Base-by-base conservation (phyloP, 2,329 filamentous ascomycete species). In the Stachybotrys elegans region DNA sequence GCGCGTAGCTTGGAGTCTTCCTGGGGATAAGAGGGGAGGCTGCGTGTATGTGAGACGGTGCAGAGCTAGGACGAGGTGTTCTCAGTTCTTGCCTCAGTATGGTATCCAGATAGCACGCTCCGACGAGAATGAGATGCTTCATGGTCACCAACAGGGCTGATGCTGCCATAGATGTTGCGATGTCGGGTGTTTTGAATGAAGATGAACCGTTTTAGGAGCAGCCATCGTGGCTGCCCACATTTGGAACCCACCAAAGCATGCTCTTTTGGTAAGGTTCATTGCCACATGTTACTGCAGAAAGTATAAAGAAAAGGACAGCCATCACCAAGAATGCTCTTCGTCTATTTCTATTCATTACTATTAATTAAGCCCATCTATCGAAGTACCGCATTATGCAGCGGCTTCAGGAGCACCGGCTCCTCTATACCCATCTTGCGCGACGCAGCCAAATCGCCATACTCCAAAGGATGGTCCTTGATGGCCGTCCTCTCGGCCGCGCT, bases 1-100 rank as follows among this genome's bases (percentile, higher is more conserved):
- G 86, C 84, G 23, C 85, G 81, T 32, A 87, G 70, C 62, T 90
- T 90, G 39, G 79, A 75, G 67, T 91, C 86, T 65, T 90, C 85
- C 6, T 64, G 62, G 2, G 85, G 85, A 57, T 80, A 88, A 56
- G 79, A 67, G 4, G 83, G 78, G 25, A 87, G 75, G 49, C 81
- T 86, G 58, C 40, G 44, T 20, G 20, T 45, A 44, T 43, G 43
- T n/a, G n/a, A n/a, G n/a, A n/a, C n/a, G n/a, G n/a, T n/a, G n/a
- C n/a, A n/a, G n/a, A n/a, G n/a, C n/a, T n/a, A n/a, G n/a, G n/a
- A n/a, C n/a, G 32, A 36, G 19, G 45, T 44, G 22, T 37, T 38
- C 16, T 31, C 22, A 20, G 34, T 25, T n/a, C 39, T 67, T 75
- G 19, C 82, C 72, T 81, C 32, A 86, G 68, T 46, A 88, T 84